Base-by-base conservation (phyloP, 148 eudicot genomes). In the Dysphania ambrosioides region DNA sequence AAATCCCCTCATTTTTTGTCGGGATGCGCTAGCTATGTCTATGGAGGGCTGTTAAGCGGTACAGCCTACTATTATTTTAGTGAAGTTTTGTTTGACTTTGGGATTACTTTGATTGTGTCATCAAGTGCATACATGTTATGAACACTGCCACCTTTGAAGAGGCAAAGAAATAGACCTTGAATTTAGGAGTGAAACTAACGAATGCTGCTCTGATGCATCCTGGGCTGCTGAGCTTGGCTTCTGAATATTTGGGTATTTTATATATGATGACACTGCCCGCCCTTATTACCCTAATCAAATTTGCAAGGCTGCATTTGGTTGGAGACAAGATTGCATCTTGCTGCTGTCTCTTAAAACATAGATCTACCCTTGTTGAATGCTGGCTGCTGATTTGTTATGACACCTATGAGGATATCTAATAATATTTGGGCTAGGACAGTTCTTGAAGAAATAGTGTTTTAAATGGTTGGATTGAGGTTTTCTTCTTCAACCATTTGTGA, bases 401-500 rank as follows among this genome's bases (percentile, higher is more conserved):
- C 53, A 47, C 53, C 16, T 16, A 16, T 47, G 69, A 77, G 61
- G 60, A 55, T 56, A 32, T 77, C 26, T 44, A 32, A 40, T 70
- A 51, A 26, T 24, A 68, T 59, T 44, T 73, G 73, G 77, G 78
- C 70, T 79, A 65, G 85, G 85, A 83, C 85, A 76, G 49, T 73
- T 77, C 79, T 76, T 79, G 85, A 78, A 77, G 83, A 79, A 67
- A 79, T 83, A 83, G 83, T 83, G 83, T 79, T 77, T 76, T 74
- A 76, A 83, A 83, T 73, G 85, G 85, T 77, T 83, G 78, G 77
- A 79, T 83, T 70, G 82, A 83, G 72, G 73, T 67, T 72, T 57
- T 62, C 83, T 72, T 78, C 74, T 79, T 74, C 72, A 83, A 79
- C 85, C 85, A 79, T 83, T 83, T 76, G 38, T 35, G 47, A 73